Conservation (phyloP, 768 basidiomycete genomes). For the Baorangia bicolor region DNA sequence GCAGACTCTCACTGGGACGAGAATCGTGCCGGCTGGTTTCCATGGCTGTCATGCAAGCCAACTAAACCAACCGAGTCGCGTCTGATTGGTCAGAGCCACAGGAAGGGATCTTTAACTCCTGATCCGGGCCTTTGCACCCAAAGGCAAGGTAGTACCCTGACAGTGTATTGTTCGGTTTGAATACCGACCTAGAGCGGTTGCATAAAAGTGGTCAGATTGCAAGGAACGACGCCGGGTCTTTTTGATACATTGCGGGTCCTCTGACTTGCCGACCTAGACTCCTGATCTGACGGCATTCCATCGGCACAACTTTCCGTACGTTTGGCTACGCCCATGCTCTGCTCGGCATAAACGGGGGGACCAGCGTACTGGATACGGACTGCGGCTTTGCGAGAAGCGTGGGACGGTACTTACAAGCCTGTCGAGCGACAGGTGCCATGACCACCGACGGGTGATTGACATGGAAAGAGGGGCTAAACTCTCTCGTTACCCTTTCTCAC, state of each 20-base stretch:
- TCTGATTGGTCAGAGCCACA: neutral
- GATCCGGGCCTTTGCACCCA: neutral
- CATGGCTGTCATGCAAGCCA: slow-evolving; percentile 7
- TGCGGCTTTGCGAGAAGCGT: neutral
- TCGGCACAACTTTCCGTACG: neutral
- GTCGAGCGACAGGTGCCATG: neutral
- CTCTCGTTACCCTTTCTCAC: slow-evolving; percentile 7
- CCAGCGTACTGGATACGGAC: neutral
- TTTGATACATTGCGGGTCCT: neutral
- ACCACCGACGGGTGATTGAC: neutral
- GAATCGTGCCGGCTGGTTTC: slow-evolving; percentile 15
- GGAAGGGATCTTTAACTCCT: neutral
- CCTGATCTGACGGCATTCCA: neutral
- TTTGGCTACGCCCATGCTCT: neutral
- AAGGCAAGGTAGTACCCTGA: slow-evolving; percentile 2
- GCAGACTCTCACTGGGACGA: neutral
- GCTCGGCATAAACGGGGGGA: neutral
- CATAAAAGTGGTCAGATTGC: slow-evolving; percentile 10
- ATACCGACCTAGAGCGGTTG: neutral
- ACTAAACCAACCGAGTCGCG: neutral
- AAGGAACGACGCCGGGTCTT: neutral
- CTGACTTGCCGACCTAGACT: neutral
- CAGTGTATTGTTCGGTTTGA: neutral
- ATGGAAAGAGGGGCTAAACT: neutral
- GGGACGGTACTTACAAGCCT: neutral